Conservation (phyloP, 2,329 filamentous ascomycete species). For the Ophiostoma quercus region DNA sequence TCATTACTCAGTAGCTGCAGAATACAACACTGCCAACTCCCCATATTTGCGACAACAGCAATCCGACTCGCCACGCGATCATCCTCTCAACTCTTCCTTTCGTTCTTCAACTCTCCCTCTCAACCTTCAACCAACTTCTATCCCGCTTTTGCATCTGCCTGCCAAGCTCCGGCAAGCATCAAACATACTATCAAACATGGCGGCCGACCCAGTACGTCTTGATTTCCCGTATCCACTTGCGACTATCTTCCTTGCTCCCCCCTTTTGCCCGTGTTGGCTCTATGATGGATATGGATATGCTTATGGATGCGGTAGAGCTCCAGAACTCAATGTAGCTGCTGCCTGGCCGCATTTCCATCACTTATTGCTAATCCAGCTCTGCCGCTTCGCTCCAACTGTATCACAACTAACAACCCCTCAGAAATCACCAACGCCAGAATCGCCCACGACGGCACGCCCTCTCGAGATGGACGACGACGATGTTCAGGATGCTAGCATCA, state of each 20-base stretch:
- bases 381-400: neutral
- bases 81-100: neutral
- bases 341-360: neutral
- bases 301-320: neutral
- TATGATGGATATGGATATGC: neutral
- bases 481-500: conserved; percentile 54
- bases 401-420: conserved; percentile 18
- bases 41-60: neutral
- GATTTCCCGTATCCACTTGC: conserved; percentile 20
- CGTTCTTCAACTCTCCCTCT: neutral
- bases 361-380: conserved; percentile 15
- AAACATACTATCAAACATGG: conserved; percentile 18
- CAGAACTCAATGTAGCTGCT: neutral
- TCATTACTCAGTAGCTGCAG: neutral
- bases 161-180: conserved; percentile 13
- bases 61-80: neutral
- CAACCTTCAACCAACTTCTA: neutral
- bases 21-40: neutral
- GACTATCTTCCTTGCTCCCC: conserved; percentile 11
- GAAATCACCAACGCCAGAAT: conserved; percentile 51
- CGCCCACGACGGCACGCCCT: conserved; percentile 59
- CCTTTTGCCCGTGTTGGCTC: conserved; percentile 11
- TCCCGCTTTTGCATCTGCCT: conserved; percentile 1
- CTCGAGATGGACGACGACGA: conserved; percentile 69
- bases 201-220: conserved; percentile 24